Conservation (phyloP, 1,139 yeast genomes). For the Saccharomycopsis crataegensis region DNA sequence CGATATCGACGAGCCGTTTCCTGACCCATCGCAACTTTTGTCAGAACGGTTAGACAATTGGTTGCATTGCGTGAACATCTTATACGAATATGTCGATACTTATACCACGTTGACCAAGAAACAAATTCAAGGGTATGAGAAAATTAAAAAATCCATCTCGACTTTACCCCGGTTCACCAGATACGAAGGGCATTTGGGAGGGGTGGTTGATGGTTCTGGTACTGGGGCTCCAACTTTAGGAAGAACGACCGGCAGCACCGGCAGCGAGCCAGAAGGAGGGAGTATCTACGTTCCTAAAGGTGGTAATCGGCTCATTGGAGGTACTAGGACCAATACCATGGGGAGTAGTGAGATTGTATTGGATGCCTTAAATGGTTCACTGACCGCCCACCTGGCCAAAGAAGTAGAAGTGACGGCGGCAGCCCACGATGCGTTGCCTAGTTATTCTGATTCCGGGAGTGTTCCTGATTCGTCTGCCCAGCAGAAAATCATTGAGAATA, state of each 20-base stretch:
- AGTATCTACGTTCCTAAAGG: slow-evolving; percentile 8
- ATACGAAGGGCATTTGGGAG: slow-evolving; percentile 14
- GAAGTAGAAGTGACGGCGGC: slow-evolving; percentile 23
- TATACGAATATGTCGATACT: slow-evolving; percentile 18
- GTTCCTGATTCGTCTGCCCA: slow-evolving; percentile 5
- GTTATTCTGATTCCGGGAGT: slow-evolving; percentile 5
- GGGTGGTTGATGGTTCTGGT: slow-evolving; percentile 1
- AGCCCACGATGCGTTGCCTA: slow-evolving; percentile 19
- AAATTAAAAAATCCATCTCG: slow-evolving; percentile 16
- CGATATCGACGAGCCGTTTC: slow-evolving; percentile 18
- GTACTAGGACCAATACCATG: slow-evolving; percentile 15
- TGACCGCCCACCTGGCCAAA: slow-evolving; percentile 19
- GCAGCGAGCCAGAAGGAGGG: background rate
- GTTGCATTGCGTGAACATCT: slow-evolving; percentile 15
- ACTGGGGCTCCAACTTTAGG: background rate
- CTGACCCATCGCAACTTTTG: slow-evolving; percentile 16
- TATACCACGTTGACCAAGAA: slow-evolving; percentile 17
- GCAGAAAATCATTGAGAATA: background rate
- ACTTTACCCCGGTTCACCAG: slow-evolving; percentile 18
- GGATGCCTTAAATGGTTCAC: slow-evolving; percentile 14
- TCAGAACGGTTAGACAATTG: slow-evolving; percentile 15
- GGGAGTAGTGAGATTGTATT: slow-evolving; percentile 20
- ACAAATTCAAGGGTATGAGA: slow-evolving; percentile 17
- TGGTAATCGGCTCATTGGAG: background rate
- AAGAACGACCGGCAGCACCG: background rate